A percentile compares a stretch with the other conserved stretches of the same genome.
Conservation (phyloP, 306 rosid species). For the Mimosa bimucronata region DNA sequence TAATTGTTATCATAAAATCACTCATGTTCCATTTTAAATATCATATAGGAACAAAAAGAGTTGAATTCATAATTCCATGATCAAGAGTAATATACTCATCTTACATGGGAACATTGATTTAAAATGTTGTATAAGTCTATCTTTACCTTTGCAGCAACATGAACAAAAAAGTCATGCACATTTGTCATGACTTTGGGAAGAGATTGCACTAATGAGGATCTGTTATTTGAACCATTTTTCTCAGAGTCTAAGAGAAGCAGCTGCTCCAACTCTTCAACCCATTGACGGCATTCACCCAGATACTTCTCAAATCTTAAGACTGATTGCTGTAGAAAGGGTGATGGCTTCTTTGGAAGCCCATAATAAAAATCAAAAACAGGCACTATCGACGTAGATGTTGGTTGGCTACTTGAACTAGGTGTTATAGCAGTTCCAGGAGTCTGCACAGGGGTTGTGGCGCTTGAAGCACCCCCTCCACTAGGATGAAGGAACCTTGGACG, state of each 20-base stretch:
- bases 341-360: slow-evolving; percentile 94
- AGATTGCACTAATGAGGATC: slow-evolving; percentile 75
- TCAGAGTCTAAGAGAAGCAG: slow-evolving; percentile 72
- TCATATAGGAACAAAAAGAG: slow-evolving; percentile 9
- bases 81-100: slow-evolving; percentile 18
- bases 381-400: slow-evolving; percentile 58
- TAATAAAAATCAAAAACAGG: slow-evolving; percentile 93
- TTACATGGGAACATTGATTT: slow-evolving; percentile 9
- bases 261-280: slow-evolving; percentile 97
- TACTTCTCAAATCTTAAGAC: slow-evolving; percentile 88
- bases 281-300: slow-evolving; percentile 80
- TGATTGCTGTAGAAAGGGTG: slow-evolving; percentile 87
- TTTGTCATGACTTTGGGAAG: slow-evolving; percentile 96
- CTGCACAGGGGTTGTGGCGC: slow-evolving; percentile 75
- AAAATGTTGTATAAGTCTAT: slow-evolving; percentile 23
- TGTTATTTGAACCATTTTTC: slow-evolving; percentile 57
- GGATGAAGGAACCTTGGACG: slow-evolving; percentile 86
- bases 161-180: slow-evolving; percentile 93
- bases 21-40: slow-evolving; percentile 11
- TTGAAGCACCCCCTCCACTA: slow-evolving; percentile 64
- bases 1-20: slow-evolving; percentile 14
- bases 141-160: slow-evolving; percentile 92
- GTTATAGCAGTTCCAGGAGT: slow-evolving; percentile 55
- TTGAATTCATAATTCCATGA: background rate
- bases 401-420: slow-evolving; percentile 63